A percentile compares a stretch with the other conserved stretches of the same genome.
phyloP scores from a whole-genome alignment of 2,329 filamentous ascomycete genomes.

The Lomentospora prolificans region DNA sequence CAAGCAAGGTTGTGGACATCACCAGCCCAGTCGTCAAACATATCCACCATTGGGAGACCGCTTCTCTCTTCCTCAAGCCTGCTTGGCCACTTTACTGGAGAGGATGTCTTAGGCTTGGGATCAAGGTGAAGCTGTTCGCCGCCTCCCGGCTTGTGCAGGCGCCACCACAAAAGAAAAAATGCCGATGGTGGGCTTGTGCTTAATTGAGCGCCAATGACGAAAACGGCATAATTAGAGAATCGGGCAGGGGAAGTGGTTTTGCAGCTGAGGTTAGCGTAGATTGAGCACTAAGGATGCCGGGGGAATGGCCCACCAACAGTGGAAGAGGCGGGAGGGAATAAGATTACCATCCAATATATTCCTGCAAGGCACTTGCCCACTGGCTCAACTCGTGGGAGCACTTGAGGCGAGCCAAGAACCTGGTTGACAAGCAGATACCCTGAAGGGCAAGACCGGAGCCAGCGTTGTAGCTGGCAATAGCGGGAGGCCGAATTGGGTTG shows the following conservation, averaged over 20 bases:
- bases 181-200: conserved; percentile 1
- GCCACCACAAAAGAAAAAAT: conserved; percentile 6
- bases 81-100: too few relatives aligned
- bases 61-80: too few relatives aligned
- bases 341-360: conserved; percentile 7
- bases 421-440: neutral
- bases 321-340: neutral
- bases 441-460: neutral
- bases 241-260: neutral
- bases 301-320: neutral
- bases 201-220: conserved; percentile 1
- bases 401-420: neutral
- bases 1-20: too few relatives aligned
- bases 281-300: neutral
- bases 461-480: too few relatives aligned
- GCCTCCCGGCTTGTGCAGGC: conserved; percentile 7
- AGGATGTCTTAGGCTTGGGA: too few relatives aligned
- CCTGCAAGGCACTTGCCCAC: conserved; percentile 5
- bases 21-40: too few relatives aligned
- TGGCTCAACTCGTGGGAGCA: neutral
- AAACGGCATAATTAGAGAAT: neutral
- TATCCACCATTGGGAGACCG: too few relatives aligned
- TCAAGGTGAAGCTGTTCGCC: too few relatives aligned
- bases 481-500: neutral
- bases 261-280: neutral